Percentiles rank a stretch among this genome's conserved stretches.
These are phyloP conservation scores for Ogataea naganishii DNA, from an alignment of 805 yeast species.

Conservation along the genomic window DNA sequence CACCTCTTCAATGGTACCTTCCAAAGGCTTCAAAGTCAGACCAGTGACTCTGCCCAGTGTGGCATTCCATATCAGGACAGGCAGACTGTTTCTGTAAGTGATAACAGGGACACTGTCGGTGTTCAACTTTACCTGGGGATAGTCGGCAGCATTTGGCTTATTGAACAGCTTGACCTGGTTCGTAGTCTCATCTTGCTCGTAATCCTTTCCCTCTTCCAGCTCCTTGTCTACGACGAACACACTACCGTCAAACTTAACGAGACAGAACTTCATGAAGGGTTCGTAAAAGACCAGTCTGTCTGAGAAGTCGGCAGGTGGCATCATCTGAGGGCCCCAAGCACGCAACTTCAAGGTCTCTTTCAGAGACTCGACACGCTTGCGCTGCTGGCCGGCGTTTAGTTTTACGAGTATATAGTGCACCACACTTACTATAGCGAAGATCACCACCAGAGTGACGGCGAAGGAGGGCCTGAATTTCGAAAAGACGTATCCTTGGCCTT, in stretches of 20 bases:
- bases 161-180: neutral
- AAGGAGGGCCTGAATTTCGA: slow-evolving; percentile 63
- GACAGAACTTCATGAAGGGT: slow-evolving; percentile 39
- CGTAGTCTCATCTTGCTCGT: slow-evolving; percentile 4
- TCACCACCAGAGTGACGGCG: slow-evolving; percentile 37
- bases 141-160: no score
- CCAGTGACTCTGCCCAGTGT: no score
- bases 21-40: no score
- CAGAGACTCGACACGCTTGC: slow-evolving; percentile 42
- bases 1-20: no score
- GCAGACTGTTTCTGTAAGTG: no score
- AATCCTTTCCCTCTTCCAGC: slow-evolving; percentile 13
- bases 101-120: no score
- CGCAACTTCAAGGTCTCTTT: slow-evolving; percentile 39
- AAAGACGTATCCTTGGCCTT: slow-evolving; percentile 57
- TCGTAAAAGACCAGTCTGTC: slow-evolving; percentile 34
- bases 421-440: slow-evolving; percentile 40
- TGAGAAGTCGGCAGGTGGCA: slow-evolving; percentile 42
- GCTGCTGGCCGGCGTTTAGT: slow-evolving; percentile 48
- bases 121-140: no score
- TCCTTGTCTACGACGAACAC: slow-evolving; percentile 44
- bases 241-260: slow-evolving; percentile 48
- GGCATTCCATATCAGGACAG: no score
- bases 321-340: slow-evolving; percentile 46
- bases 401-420: slow-evolving; percentile 52